These are phyloP conservation scores for Triadica sebifera DNA, from an alignment of 345 rosid species.

Conservation along the genomic window DNA sequence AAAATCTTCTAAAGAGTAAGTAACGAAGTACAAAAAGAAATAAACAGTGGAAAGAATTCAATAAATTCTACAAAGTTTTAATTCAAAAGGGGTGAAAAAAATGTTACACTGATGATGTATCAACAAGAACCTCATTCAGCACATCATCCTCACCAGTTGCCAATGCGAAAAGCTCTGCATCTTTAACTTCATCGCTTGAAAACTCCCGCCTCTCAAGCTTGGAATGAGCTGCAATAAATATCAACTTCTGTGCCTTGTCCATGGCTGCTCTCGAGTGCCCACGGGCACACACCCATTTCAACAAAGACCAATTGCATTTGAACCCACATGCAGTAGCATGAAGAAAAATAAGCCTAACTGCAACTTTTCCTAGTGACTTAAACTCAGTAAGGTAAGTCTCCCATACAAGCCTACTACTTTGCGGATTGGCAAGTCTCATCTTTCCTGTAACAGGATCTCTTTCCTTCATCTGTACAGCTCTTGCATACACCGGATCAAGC, in stretches of 20 bases:
- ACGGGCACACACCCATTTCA: slow-evolving; percentile 71
- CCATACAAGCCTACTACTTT: slow-evolving; percentile 97
- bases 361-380: slow-evolving; percentile 87
- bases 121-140: slow-evolving; percentile 83
- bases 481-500: slow-evolving; percentile 90
- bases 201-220: slow-evolving; percentile 81
- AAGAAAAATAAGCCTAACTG: slow-evolving; percentile 93
- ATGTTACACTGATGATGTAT: slow-evolving; percentile 77
- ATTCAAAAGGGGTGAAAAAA: slow-evolving; percentile 35
- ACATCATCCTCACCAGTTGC: slow-evolving; percentile 84
- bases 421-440: slow-evolving; percentile 83
- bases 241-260: slow-evolving; percentile 80
- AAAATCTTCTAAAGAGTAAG: slow-evolving; percentile 39
- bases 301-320: slow-evolving; percentile 77
- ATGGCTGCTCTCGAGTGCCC: slow-evolving; percentile 64
- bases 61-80: slow-evolving; percentile 56
- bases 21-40: slow-evolving; percentile 35
- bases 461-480: slow-evolving; percentile 97
- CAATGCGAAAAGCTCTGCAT: slow-evolving; percentile 77
- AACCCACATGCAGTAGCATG: slow-evolving; percentile 86
- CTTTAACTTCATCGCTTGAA: slow-evolving; percentile 79
- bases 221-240: slow-evolving; percentile 85
- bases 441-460: slow-evolving; percentile 83
- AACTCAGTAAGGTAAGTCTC: slow-evolving; percentile 93
- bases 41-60: slow-evolving; percentile 51